A percentile compares a stretch with the other conserved stretches of the same genome.
Evolutionary conservation across 306 rosid species (phyloP).

Genomic region (Glycine soja): DNA sequence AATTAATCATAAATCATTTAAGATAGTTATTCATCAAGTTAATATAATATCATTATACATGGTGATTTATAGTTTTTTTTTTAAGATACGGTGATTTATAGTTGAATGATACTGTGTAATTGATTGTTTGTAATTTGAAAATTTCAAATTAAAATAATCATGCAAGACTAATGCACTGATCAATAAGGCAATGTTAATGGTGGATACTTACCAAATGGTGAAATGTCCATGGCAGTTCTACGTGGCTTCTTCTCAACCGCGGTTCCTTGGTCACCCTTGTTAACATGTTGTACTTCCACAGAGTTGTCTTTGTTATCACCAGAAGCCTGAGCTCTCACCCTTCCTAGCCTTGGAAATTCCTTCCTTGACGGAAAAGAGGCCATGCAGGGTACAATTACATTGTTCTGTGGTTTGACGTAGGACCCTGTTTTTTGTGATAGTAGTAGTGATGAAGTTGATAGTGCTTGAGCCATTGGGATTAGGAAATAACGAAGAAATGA

Average conservation of each 20-base stretch:
- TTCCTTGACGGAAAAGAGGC: constrained; percentile 48
- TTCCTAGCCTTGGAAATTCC: constrained; percentile 30
- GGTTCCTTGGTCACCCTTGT: constrained; percentile 52
- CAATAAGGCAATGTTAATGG: neutral
- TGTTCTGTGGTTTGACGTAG: constrained; percentile 15
- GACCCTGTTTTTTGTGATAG: constrained; percentile 46
- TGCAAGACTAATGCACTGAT: neutral
- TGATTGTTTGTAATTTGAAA: neutral
- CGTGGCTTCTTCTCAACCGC: constrained; percentile 61
- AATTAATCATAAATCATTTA: too few species aligned
- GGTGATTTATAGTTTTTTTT: too few species aligned
- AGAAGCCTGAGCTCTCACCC: constrained; percentile 58
- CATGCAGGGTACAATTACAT: constrained; percentile 39
- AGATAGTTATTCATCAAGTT: too few species aligned
- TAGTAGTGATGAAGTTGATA: constrained; percentile 54
- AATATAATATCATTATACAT: too few species aligned
- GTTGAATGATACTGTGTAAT: too few species aligned
- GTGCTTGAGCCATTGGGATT: constrained; percentile 62
- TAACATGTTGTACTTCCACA: constrained; percentile 61
- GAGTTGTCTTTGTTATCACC: constrained; percentile 60
- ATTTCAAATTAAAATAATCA: neutral
- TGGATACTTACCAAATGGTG: constrained; percentile 67
- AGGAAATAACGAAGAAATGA: neutral
- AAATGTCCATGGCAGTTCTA: constrained; percentile 55
- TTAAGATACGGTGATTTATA: too few species aligned